Conservation (phyloP, 2,329 filamentous ascomycete genomes). For the Calonectria naviculata region DNA sequence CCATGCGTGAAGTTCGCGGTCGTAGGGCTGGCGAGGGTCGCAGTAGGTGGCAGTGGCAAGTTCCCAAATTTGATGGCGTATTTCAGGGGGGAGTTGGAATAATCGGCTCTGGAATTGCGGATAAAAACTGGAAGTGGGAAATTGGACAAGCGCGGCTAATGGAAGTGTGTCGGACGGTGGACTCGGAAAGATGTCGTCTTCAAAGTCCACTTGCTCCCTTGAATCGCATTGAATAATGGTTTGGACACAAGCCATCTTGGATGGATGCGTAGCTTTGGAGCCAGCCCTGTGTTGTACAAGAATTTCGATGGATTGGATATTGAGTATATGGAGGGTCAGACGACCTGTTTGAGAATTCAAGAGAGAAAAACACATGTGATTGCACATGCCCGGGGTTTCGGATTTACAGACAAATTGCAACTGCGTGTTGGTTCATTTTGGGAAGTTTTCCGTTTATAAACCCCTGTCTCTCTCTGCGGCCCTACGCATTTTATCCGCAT, state of each 20-base stretch:
- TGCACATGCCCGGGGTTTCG: neutral
- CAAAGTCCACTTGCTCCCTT: neutral
- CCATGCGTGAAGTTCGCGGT: neutral
- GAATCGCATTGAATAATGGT: neutral
- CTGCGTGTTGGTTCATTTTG: neutral
- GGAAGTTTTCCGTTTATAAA: neutral
- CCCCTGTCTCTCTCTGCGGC: neutral
- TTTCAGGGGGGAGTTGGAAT: neutral
- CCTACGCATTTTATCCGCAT: neutral
- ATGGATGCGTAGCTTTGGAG: no score
- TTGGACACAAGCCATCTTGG: neutral
- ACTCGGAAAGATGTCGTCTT: neutral
- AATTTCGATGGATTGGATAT: neutral
- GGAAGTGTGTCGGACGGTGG: neutral
- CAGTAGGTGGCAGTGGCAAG: neutral
- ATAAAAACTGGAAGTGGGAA: neutral
- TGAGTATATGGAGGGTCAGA: neutral
- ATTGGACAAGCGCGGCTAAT: neutral
- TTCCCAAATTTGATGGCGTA: neutral
- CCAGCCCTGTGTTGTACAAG: no score
- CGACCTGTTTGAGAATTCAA: neutral
- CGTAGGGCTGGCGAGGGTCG: neutral
- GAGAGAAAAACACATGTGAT: neutral
- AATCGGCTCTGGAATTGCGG: neutral
- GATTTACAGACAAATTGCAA: neutral